A percentile compares a stretch with the other conserved stretches of the same genome.
These are phyloP conservation scores for Suillus placidus DNA, from an alignment of 768 basidiomycete species.

Conservation along the genomic window DNA sequence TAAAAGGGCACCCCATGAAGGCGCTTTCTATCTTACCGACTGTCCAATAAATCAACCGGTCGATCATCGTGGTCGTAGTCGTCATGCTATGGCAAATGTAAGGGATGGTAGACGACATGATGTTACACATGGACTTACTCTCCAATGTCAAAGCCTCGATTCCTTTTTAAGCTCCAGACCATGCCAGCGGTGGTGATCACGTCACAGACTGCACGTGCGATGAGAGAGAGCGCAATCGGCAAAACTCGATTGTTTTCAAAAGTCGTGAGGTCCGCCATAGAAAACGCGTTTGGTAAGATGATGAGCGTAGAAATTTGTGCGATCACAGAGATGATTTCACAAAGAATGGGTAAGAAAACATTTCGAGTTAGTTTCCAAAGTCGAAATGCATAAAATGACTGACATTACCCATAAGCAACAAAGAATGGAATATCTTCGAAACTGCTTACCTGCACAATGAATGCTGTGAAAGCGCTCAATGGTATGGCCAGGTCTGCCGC, in stretches of 20 bases:
- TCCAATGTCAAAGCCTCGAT: neutral
- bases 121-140: neutral
- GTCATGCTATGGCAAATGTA: too few relatives aligned
- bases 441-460: slow-evolving; percentile 3
- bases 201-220: slow-evolving; percentile 4
- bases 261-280: neutral
- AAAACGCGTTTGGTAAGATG: neutral
- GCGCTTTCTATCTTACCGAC: neutral
- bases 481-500: slow-evolving; percentile 1
- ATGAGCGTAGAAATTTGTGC: neutral
- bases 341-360: slow-evolving; percentile 1
- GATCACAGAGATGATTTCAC: neutral
- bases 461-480: neutral
- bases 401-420: neutral
- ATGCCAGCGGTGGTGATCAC: slow-evolving; percentile 2
- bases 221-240: neutral
- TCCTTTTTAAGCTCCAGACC: neutral
- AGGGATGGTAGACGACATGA: too few relatives aligned
- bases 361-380: slow-evolving; percentile 2
- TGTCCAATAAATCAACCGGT: too few relatives aligned
- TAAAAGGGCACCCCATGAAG: neutral
- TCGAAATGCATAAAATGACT: slow-evolving; percentile 8
- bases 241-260: neutral
- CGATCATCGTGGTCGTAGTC: too few relatives aligned
- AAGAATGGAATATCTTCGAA: neutral